A percentile compares a stretch with the other conserved stretches of the same genome.
These are phyloP conservation scores for Deinandra increscens DNA, from an alignment of 129 eudicot genomes.

Conservation along the genomic window DNA sequence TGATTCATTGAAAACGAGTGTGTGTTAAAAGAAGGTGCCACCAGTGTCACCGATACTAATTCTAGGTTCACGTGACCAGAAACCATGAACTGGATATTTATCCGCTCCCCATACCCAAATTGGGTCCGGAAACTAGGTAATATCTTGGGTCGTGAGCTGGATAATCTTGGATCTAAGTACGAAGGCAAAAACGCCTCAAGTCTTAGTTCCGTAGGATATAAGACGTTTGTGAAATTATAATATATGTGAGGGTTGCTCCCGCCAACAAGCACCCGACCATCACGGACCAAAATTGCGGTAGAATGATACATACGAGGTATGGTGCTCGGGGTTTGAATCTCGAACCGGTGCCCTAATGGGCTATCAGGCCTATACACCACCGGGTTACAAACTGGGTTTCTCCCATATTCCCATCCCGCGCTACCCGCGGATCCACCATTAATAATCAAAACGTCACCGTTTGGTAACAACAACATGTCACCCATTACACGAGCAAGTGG, in stretches of 20 bases:
- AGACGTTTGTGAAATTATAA: background rate
- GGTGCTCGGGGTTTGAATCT: background rate
- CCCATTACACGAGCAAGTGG: background rate
- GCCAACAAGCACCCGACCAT: slow-evolving; percentile 4
- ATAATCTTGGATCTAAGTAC: background rate
- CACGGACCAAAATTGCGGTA: background rate
- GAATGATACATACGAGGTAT: background rate
- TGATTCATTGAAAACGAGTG: slow-evolving; percentile 14
- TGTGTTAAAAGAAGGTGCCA: slow-evolving; percentile 13
- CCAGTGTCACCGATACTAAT: slow-evolving; percentile 1
- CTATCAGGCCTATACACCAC: background rate
- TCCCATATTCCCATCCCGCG: background rate
- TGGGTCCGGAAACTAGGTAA: slow-evolving; percentile 20
- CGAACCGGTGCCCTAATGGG: background rate
- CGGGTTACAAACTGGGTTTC: background rate
- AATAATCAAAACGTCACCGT: background rate
- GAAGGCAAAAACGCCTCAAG: background rate
- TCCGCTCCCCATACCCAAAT: background rate
- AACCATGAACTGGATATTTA: slow-evolving; percentile 34
- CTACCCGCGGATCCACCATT: slow-evolving; percentile 1
- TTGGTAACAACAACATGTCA: slow-evolving; percentile 13
- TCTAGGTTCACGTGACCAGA: background rate
- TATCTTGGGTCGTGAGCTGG: background rate
- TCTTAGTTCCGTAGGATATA: slow-evolving; percentile 2
- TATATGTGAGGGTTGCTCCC: slow-evolving; percentile 7